A percentile compares a stretch with the other conserved stretches of the same genome.
phyloP scores from a whole-genome alignment of 2,329 filamentous ascomycete genomes.

The Iodosphaeria phyllophila region DNA sequence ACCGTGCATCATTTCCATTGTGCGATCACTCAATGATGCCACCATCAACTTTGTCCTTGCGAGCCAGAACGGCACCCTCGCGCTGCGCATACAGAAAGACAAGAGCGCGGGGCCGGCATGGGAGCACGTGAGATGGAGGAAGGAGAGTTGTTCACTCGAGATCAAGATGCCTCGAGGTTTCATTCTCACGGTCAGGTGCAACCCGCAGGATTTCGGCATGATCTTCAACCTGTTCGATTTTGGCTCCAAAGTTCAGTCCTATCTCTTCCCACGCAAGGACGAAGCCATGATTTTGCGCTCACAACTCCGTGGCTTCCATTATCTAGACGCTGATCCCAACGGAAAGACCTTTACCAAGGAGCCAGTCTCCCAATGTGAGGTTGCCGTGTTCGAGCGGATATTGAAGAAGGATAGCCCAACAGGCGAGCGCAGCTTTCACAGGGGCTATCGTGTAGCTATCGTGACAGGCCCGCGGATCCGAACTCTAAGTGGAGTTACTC shows the following conservation, averaged over 20 bases:
- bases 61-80: conserved; percentile 63
- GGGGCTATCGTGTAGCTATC: conserved; percentile 61
- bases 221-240: conserved; percentile 78
- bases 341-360: conserved; percentile 60
- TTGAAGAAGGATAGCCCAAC: conserved; percentile 51
- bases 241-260: conserved; percentile 55
- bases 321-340: conserved; percentile 55
- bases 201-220: conserved; percentile 58
- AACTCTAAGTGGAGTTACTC: conserved; percentile 58
- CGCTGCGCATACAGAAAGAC: conserved; percentile 52
- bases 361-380: conserved; percentile 48
- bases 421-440: conserved; percentile 53
- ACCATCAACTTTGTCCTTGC: conserved; percentile 55
- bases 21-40: conserved; percentile 50
- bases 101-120: conserved; percentile 53
- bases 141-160: conserved; percentile 44
- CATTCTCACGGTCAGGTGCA: conserved; percentile 49
- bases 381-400: conserved; percentile 58
- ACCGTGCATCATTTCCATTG: conserved; percentile 57
- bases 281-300: conserved; percentile 54
- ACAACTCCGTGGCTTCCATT: conserved; percentile 58
- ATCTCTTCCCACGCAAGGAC: conserved; percentile 47
- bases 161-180: conserved; percentile 62
- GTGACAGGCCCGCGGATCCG: conserved; percentile 63
- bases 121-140: conserved; percentile 68